A percentile compares a stretch with the other conserved stretches of the same genome.
Evolutionary conservation across 2,329 filamentous ascomycete species (phyloP).

Genomic region (Byssothecium circinans): DNA sequence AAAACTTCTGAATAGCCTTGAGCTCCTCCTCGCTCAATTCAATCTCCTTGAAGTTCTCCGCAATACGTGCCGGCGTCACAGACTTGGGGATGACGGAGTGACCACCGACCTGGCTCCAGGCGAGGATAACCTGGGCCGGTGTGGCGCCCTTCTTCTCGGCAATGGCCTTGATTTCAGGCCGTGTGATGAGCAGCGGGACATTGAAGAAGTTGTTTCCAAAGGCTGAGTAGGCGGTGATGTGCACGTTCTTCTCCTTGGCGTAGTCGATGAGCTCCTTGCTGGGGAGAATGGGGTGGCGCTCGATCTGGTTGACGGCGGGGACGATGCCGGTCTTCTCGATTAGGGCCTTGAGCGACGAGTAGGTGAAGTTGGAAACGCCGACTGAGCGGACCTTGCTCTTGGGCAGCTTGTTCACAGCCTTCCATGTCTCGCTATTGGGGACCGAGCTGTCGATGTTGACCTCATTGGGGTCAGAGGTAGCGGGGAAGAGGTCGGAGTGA

Average conservation of each 20-base stretch:
- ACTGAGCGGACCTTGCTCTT: conserved; percentile 42
- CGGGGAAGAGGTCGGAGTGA: conserved; percentile 33
- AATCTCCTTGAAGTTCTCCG: conserved; percentile 35
- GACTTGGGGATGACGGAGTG: conserved; percentile 36
- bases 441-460: conserved; percentile 39
- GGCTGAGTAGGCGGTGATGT: conserved; percentile 49
- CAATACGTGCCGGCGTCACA: conserved; percentile 28
- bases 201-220: conserved; percentile 44
- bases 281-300: conserved; percentile 34
- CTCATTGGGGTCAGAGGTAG: conserved; percentile 58
- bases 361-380: conserved; percentile 37
- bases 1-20: conserved; percentile 44
- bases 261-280: conserved; percentile 33
- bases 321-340: conserved; percentile 51
- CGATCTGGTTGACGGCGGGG: conserved; percentile 36
- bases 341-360: conserved; percentile 52
- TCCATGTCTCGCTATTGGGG: conserved; percentile 35
- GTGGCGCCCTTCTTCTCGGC: conserved; percentile 65
- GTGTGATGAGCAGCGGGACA: conserved; percentile 64
- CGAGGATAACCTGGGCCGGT: conserved; percentile 76
- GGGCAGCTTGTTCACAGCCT: conserved; percentile 44
- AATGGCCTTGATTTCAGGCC: conserved; percentile 68
- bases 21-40: conserved; percentile 27
- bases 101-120: conserved; percentile 77
- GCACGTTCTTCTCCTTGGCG: conserved; percentile 35